These are phyloP conservation scores for Peronosclerospora sorghi DNA, from an alignment of 352 stramenopile species.

Conservation along the genomic window DNA sequence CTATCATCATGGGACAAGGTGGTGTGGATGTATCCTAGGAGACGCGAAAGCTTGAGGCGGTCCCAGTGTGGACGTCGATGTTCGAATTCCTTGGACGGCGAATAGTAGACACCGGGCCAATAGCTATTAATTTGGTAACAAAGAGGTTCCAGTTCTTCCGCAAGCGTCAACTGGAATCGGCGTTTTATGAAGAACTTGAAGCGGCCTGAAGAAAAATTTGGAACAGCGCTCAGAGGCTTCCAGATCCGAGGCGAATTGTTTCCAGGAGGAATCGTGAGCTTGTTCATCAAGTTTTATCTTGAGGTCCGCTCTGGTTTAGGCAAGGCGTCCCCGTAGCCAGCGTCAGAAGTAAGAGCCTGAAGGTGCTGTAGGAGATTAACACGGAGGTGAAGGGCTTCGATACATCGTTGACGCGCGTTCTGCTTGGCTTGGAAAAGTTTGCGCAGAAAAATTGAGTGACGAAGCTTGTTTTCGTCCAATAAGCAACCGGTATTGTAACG, in stretches of 20 bases:
- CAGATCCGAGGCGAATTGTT: background rate
- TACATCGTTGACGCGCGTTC: background rate
- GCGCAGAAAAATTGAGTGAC: no score
- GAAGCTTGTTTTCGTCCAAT: background rate
- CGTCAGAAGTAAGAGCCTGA: background rate
- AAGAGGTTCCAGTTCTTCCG: background rate
- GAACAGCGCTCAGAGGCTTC: no score
- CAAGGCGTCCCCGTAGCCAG: background rate
- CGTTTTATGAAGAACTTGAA: background rate
- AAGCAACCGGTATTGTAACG: background rate
- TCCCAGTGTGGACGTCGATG: background rate
- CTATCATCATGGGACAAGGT: background rate
- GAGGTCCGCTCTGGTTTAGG: background rate
- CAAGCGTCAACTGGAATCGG: background rate
- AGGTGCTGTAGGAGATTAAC: background rate
- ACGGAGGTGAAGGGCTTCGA: background rate
- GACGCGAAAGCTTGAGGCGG: background rate
- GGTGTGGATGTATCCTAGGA: background rate
- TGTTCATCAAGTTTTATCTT: background rate
- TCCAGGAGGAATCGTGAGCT: background rate
- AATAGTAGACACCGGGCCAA: background rate
- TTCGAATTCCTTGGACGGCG: background rate
- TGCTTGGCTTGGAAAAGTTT: background rate
- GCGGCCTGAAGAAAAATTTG: no score
- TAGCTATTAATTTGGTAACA: background rate